Evolutionary conservation across 2,329 filamentous ascomycete genomes (phyloP).

Genomic region (Botrytis galanthina): DNA sequence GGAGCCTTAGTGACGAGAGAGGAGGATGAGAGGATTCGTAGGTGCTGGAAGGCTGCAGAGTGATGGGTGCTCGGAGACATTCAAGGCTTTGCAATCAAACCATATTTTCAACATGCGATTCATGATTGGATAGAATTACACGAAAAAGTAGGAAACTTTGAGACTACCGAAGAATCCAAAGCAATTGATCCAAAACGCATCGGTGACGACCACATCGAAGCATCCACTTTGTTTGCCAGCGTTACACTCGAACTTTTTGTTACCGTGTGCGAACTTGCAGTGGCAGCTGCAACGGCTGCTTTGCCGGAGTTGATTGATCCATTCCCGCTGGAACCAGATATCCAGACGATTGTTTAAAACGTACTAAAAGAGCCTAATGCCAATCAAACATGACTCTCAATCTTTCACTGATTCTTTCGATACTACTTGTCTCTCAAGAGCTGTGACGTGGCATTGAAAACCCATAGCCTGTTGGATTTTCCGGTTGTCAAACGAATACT

Average conservation of each 20-base stretch:
- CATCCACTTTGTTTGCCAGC: background rate
- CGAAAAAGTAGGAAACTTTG: too few species aligned
- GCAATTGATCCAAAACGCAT: too few species aligned
- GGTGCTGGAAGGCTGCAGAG: background rate
- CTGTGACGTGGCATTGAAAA: background rate
- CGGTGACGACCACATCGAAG: fast-evolving
- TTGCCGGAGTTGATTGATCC: too few species aligned
- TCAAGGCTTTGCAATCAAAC: background rate
- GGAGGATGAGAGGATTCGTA: background rate
- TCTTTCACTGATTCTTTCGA: too few species aligned
- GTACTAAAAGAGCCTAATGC: background rate
- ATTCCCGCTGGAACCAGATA: background rate
- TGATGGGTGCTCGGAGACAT: background rate
- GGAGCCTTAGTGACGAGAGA: background rate
- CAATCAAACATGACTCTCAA: background rate
- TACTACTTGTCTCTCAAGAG: background rate
- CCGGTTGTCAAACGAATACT: background rate
- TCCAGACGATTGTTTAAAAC: background rate
- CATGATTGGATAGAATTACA: background rate
- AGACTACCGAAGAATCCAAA: background rate
- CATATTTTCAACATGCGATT: background rate
- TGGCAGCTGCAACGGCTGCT: background rate
- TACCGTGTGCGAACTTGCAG: background rate
- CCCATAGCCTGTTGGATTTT: background rate
- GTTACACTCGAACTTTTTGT: background rate